These are phyloP conservation scores for Blepharisma japonicum DNA, from an alignment of 73 alveolate species.

Conservation along the genomic window DNA sequence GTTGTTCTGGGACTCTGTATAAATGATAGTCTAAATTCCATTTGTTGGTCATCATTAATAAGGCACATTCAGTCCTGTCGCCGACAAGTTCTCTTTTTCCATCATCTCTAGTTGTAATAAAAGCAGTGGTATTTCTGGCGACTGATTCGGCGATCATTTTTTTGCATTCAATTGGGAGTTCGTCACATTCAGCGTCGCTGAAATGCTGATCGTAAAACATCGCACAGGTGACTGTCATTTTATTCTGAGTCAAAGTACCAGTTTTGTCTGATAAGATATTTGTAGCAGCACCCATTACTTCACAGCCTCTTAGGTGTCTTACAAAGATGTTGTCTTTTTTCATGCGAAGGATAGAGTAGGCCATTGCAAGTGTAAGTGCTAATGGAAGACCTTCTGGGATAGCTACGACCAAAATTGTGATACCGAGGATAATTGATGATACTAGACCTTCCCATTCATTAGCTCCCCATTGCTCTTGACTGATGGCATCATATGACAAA, in stretches of 20 bases:
- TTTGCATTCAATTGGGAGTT: neutral
- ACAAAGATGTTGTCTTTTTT: constrained; percentile 90
- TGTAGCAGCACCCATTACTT: constrained; percentile 92
- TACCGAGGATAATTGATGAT: constrained; percentile 75
- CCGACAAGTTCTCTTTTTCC: constrained; percentile 5
- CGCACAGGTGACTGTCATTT: constrained; percentile 72
- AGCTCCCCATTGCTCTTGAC: constrained; percentile 43
- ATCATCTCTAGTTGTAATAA: constrained; percentile 20
- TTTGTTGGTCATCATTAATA: constrained; percentile 26
- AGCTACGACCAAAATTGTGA: constrained; percentile 92
- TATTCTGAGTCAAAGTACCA: constrained; percentile 82
- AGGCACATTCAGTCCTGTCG: constrained; percentile 66
- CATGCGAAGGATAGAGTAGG: constrained; percentile 94
- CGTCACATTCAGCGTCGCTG: constrained; percentile 27
- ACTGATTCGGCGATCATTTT: constrained; percentile 28
- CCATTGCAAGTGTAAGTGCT: constrained; percentile 96
- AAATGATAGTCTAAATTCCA: constrained; percentile 12
- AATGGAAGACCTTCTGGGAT: constrained; percentile 99
- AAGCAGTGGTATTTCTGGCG: constrained; percentile 39
- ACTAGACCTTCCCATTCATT: constrained; percentile 47
- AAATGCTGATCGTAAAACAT: neutral
- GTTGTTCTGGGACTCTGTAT: neutral
- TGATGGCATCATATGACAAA: constrained; percentile 60
- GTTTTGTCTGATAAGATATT: constrained; percentile 86
- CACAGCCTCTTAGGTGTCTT: constrained; percentile 75